Percentiles rank a stretch among this genome's conserved stretches.
Conservation (phyloP, 305 asterid genomes). For the Fraxinus latifolia region DNA sequence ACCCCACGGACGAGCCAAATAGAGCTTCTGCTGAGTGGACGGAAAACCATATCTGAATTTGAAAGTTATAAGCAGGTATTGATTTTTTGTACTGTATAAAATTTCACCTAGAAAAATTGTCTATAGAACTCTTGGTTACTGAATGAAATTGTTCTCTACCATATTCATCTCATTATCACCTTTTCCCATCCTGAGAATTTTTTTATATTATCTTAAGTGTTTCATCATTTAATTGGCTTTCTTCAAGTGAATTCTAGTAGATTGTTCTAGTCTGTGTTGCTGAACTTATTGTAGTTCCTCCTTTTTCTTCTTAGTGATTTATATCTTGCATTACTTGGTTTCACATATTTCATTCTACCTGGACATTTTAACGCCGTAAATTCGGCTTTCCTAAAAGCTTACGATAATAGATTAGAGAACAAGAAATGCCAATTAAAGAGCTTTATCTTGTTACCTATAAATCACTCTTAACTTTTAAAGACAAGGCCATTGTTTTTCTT, state of each 20-base stretch:
- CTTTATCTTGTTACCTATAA: background rate
- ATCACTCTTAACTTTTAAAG: background rate
- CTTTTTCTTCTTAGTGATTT: slow-evolving; percentile 7
- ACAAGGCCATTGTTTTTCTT: background rate
- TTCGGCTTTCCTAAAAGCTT: slow-evolving; percentile 4
- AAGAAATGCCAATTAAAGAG: background rate
- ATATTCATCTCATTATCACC: background rate
- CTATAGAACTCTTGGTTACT: background rate
- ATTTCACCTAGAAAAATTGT: background rate
- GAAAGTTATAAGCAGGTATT: slow-evolving; percentile 90
- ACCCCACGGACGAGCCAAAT: slow-evolving; percentile 87
- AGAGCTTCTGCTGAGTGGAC: slow-evolving; percentile 68
- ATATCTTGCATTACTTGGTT: background rate
- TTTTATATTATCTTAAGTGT: background rate
- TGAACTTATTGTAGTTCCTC: slow-evolving; percentile 3
- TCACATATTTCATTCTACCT: background rate
- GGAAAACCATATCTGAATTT: slow-evolving; percentile 63
- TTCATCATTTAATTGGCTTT: slow-evolving; percentile 1
- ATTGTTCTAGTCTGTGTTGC: slow-evolving; percentile 3
- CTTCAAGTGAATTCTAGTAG: slow-evolving; percentile 1
- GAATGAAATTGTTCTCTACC: background rate
- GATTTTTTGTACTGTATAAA: slow-evolving; percentile 19
- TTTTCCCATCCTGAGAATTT: background rate
- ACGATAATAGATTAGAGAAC: background rate
- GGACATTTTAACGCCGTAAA: background rate